A percentile compares a stretch with the other conserved stretches of the same genome.
Evolutionary conservation across 257 asterid genomes (phyloP).

Genomic region (Voacanga thouarsii): DNA sequence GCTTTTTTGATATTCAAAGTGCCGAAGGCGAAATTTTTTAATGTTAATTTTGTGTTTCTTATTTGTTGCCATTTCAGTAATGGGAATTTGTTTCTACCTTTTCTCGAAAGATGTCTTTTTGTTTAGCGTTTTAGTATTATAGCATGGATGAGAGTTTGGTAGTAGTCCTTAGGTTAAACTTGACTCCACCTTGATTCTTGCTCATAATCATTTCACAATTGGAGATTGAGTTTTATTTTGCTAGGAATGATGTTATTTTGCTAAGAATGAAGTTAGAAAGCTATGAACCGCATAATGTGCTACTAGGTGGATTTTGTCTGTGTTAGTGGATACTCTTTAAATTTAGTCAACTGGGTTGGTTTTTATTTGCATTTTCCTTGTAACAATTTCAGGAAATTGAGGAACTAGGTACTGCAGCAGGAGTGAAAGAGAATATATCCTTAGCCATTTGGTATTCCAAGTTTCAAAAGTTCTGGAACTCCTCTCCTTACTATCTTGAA

Average conservation of each 20-base stretch:
- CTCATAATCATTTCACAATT: not conserved
- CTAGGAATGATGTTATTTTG: not conserved
- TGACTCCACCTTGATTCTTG: not conserved
- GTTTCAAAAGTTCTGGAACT: conserved; percentile 37
- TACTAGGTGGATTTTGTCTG: conserved; percentile 2
- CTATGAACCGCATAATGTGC: not conserved
- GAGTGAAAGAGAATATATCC: conserved; percentile 17
- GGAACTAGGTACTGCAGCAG: conserved; percentile 42
- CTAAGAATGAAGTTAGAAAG: not conserved
- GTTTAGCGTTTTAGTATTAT: not conserved
- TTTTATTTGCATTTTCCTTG: not conserved
- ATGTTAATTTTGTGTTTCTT: not conserved
- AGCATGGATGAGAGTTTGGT: not conserved
- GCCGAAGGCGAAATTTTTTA: not conserved
- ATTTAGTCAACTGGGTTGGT: not conserved
- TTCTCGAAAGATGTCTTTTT: not conserved
- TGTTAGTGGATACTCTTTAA: not conserved
- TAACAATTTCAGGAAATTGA: conserved; percentile 41
- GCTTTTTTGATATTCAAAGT: not conserved
- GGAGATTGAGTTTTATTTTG: not conserved
- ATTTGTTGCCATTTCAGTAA: not conserved
- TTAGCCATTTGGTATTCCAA: conserved; percentile 36
- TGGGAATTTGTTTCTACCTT: not conserved
- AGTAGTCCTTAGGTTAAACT: not conserved
- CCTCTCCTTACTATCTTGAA: conserved; percentile 55